Percentiles rank a stretch among this genome's conserved stretches.
Conservation (phyloP, 306 rosid genomes). For the Citrullus mucosospermus region DNA sequence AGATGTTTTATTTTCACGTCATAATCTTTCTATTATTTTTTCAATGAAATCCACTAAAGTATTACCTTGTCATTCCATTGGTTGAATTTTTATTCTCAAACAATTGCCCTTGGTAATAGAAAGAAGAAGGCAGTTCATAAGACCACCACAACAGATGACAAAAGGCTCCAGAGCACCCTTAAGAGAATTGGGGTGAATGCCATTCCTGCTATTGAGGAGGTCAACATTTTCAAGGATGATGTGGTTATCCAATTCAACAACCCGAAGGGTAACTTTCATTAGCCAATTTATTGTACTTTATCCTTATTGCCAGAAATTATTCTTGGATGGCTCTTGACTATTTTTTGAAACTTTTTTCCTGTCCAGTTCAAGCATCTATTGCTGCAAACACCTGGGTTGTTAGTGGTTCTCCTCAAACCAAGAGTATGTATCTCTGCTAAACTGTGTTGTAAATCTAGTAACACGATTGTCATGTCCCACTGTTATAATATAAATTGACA, state of each 20-base stretch:
- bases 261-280: constrained; percentile 56
- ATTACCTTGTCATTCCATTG: background rate
- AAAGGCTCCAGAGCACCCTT: constrained; percentile 94
- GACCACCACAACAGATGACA: constrained; percentile 92
- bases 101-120: constrained; percentile 20
- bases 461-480: background rate
- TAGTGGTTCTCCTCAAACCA: constrained; percentile 91
- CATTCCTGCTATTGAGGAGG: constrained; percentile 96
- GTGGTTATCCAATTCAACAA: constrained; percentile 79
- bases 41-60: background rate
- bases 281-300: background rate
- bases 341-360: background rate
- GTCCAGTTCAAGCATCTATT: constrained; percentile 92
- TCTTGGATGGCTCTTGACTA: background rate
- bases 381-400: constrained; percentile 99
- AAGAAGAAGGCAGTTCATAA: constrained; percentile 99
- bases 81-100: background rate
- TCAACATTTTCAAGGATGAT: constrained; percentile 90
- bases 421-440: constrained; percentile 41
- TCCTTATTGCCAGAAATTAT: background rate
- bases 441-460: background rate
- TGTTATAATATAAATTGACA: background rate
- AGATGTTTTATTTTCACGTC: background rate
- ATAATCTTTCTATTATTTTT: background rate
- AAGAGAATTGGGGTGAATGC: constrained; percentile 98